A percentile compares a stretch with the other conserved stretches of the same genome.
Evolutionary conservation across 2,329 filamentous ascomycete genomes (phyloP).

Genomic region (Claviceps africana): DNA sequence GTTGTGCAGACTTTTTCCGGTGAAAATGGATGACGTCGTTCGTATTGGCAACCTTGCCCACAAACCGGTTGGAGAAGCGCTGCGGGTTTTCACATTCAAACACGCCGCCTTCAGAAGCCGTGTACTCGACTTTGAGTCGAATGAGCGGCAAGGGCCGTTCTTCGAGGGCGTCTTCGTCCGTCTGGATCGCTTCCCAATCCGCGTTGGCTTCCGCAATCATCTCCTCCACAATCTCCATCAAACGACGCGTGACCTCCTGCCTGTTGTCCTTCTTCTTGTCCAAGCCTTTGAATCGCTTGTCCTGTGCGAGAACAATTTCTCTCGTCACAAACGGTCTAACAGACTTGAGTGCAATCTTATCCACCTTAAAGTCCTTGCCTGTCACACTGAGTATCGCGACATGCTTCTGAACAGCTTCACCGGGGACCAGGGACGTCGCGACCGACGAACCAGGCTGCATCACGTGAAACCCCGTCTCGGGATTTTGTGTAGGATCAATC

Average conservation of each 20-base stretch:
- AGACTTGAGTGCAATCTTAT: slow-evolving; percentile 71
- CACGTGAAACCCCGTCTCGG: slow-evolving; percentile 82
- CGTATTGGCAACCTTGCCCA: slow-evolving; percentile 79
- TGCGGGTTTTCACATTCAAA: slow-evolving; percentile 94
- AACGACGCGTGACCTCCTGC: slow-evolving; percentile 59
- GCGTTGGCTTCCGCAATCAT: slow-evolving; percentile 74
- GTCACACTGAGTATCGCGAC: slow-evolving; percentile 75
- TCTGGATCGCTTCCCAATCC: slow-evolving; percentile 71
- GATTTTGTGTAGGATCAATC: slow-evolving; percentile 71
- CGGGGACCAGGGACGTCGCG: slow-evolving; percentile 78
- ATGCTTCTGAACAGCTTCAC: slow-evolving; percentile 83
- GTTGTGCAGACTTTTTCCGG: slow-evolving; percentile 60
- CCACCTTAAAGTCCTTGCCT: slow-evolving; percentile 65
- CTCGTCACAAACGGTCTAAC: slow-evolving; percentile 83
- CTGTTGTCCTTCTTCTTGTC: slow-evolving; percentile 75
- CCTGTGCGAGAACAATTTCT: slow-evolving; percentile 65
- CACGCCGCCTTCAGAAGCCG: slow-evolving; percentile 66
- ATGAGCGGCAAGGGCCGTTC: slow-evolving; percentile 66
- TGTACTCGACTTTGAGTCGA: slow-evolving; percentile 80
- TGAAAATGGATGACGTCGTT: slow-evolving; percentile 92
- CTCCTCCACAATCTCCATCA: slow-evolving; percentile 67
- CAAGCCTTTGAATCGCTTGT: slow-evolving; percentile 62
- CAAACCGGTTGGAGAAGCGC: slow-evolving; percentile 85
- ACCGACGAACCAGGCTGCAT: slow-evolving; percentile 97
- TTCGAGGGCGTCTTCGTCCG: slow-evolving; percentile 43